Conservation (phyloP, 495 filamentous ascomycete species). For the Halenospora varia region DNA sequence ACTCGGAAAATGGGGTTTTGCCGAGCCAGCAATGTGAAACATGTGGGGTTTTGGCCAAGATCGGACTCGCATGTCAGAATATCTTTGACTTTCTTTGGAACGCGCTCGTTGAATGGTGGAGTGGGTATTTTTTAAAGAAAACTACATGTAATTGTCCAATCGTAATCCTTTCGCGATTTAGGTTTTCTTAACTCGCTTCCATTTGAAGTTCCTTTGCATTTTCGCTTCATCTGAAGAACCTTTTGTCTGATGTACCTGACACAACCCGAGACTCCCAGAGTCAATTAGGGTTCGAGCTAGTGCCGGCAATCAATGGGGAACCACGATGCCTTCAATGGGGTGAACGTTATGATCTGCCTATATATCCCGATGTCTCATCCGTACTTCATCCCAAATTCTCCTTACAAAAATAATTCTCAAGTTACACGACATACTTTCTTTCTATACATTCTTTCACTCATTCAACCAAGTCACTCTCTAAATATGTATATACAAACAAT, state of each 20-base stretch:
- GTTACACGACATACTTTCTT: no score
- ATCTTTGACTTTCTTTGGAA: neutral
- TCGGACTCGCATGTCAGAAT: neutral
- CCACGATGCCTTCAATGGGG: no score
- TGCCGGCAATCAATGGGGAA: neutral
- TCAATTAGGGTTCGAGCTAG: neutral
- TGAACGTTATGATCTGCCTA: no score
- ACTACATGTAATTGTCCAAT: no score
- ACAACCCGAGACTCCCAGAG: neutral
- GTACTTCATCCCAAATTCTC: no score
- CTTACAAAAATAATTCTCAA: neutral
- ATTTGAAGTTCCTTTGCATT: no score
- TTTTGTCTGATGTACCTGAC: neutral
- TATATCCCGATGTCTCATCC: no score
- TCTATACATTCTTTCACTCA: neutral
- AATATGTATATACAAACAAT: neutral
- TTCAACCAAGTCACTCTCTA: neutral
- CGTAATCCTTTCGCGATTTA: no score
- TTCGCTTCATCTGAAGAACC: neutral
- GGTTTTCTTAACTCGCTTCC: no score
- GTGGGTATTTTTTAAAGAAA: no score
- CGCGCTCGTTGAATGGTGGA: no score
- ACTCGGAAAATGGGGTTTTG: neutral
- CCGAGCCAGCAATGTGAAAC: neutral
- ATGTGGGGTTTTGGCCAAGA: neutral